Base-by-base conservation (phyloP, 2,329 filamentous ascomycete species). In the Samsoniella hepiali region DNA sequence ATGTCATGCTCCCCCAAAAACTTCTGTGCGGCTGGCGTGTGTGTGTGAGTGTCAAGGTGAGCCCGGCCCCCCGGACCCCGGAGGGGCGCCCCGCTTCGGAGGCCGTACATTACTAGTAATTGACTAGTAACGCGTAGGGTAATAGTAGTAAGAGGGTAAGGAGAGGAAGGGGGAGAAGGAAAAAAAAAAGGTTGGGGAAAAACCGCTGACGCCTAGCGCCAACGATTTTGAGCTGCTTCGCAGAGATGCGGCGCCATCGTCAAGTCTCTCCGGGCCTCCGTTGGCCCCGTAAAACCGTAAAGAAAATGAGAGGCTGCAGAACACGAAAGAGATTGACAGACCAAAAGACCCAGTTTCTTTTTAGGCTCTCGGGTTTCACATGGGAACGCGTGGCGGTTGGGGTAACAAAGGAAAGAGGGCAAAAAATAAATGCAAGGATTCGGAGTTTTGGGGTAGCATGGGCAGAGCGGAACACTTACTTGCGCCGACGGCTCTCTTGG, bases 401-500 rank as follows among this genome's bases (percentile, higher is more conserved):
- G 57, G 45, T 51, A 42, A 22, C 22, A 22, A 22, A 22, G 22
- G 22, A 22, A 22, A 22, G 22, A 29, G 38, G 38, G 22, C n/a
- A 40, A 22, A 34, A 29, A 4, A 4, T 11, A 38, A 2, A 17
- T 22, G 45, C 40, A 40, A 51, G 44, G 31, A 44, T 49, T 40
- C 40, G 42, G 45, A 42, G 27, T 51, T 29, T 54, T 53, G 49
- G 49, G 58, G 49, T 54, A 54, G 29, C 47, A 51, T 42, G 34
- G 49, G 29, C 44, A 61, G 40, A 61, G 40, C 47, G 50, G 49
- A 45, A 65, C 63, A 87, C 89, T 85, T 77, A 93, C 89, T 91
- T 92, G 83, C 92, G 89, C 71, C 93, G 87, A 70, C 92, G 91
- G 79, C 91, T 94, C 76, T 96, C 88, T 68, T 89, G 88, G 31